Evolutionary conservation across 768 basidiomycete species (phyloP), one percentile per base, ranked within the genome.

Genomic region (Pluteus cervinus): DNA sequence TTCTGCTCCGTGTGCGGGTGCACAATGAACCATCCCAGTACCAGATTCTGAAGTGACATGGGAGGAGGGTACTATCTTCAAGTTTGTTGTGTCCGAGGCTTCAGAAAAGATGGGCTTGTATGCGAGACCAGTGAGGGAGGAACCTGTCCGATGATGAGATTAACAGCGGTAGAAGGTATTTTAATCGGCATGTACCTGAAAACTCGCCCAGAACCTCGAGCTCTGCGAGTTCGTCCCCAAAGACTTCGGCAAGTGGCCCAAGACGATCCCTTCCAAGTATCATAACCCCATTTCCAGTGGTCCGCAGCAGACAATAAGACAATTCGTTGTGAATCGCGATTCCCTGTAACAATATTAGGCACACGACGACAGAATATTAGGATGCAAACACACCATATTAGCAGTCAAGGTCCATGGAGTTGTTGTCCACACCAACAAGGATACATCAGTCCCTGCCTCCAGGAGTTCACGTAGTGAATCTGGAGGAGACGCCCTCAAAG

Each of bases 381-480:
- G 17, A 14, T 30, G 14, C 23, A 40, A 45, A 16, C 72, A 28
- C 47, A 91, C 92, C 86, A 92, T 90, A 52, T 99, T 98, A 2
- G 90, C 88, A 4, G 87, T 90, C 32, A 98, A 62, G 4, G 90
- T 98, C 94, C 94, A 99, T 1, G 94, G 88, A 0, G 94, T 98
- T 3, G 94, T 98, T 2, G 94, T 98, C 94, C 94, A 99, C 4
- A 94, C 85, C 12, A 91, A 64, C 7, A 96, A 49, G 20, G 71
- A 68, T 8, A 81, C 58, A 2, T 58, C 55, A 9, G 52, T 46
- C 3, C 33, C 50, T 12, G 46, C 53, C 2, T 52, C 46, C 5
- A 72, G 36, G 11, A 68, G 41, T 11, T 62, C 40, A 16, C 55
- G 59, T 31, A 71, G 49, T 26, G 54, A 30, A n/a, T n/a, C n/a